Evolutionary conservation across 1,284 basidiomycete genomes (phyloP), one percentile per base, ranked within the genome.

Genomic region (Tilletia horrida): DNA sequence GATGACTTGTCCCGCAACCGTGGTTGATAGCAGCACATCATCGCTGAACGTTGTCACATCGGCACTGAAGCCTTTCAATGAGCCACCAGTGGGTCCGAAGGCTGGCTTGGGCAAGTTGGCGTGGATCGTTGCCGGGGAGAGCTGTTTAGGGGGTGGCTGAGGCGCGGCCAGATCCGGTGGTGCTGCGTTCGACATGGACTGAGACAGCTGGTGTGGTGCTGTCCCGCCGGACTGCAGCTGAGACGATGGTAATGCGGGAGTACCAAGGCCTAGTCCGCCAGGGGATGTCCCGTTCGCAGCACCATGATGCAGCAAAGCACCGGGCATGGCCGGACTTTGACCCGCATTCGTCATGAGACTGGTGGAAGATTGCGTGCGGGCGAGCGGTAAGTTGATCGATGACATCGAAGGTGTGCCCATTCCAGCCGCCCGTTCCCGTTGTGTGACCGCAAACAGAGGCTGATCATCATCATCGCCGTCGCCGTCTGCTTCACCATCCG

Each of bases 1-100:
- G 44, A 94, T 88, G 21, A 96, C 88, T 80, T 96, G 92, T 0
- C 96, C 95, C 74, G 97, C 93, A 71, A 97, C 90, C 8, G 89
- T 90, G 29, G 90, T 89, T 2, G 92, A 93, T 86, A 98, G 87
- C 50, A 98, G 82, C 45, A 96, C 83, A 79, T 97, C 91, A 3
- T 89, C 84, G 27, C 92, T 94, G 82, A 89, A 92, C 50, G 74
- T 66, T 65, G 73, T 66, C 31, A 82, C 67, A 11, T 82, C 75
- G 6, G 73, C 70, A 50, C 82, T 74, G 71, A 72, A 77, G 44
- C 79, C 76, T 50, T 77, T 70, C 23, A 75, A 52, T 6, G 35
- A 40, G n/a, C 67, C 65, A 13, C 64, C 68, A 62, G 75, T 74
- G 18, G 76, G 76, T 13, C 77, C 78, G 61, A 80, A 79, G 13